Evolutionary conservation across 805 yeast species (phyloP).

Genomic region (Lipomyces sp.): DNA sequence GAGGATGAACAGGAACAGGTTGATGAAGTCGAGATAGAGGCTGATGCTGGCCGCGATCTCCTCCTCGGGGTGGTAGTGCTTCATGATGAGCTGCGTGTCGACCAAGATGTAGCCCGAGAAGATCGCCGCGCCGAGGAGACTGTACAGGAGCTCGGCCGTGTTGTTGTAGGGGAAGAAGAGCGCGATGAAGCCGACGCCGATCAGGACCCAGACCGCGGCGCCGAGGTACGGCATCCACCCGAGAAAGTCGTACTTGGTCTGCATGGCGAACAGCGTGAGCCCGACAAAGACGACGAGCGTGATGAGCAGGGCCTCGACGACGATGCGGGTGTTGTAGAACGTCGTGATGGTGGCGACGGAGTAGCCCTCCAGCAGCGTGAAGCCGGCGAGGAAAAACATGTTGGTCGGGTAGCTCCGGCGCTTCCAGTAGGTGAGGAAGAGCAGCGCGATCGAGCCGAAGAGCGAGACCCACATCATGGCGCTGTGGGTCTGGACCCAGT

Average conservation of each 20-base stretch:
- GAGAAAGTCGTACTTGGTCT: conserved; percentile 70
- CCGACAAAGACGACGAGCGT: conserved; percentile 73
- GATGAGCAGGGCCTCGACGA: conserved; percentile 66
- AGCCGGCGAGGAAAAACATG: conserved; percentile 55
- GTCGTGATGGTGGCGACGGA: conserved; percentile 66
- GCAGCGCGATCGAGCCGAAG: conserved; percentile 58
- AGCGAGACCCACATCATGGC: conserved; percentile 59
- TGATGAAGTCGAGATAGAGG: conserved; percentile 77
- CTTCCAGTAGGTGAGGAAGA: conserved; percentile 61
- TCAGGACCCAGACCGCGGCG: conserved; percentile 60
- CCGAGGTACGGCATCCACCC: conserved; percentile 60
- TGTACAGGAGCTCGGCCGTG: conserved; percentile 62
- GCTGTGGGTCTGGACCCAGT: conserved; percentile 56
- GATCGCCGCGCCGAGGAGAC: conserved; percentile 69
- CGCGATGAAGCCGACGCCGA: conserved; percentile 68
- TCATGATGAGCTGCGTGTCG: conserved; percentile 79
- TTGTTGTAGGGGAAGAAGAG: conserved; percentile 61
- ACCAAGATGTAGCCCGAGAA: conserved; percentile 70
- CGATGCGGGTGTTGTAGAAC: conserved; percentile 57
- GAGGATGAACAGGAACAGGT: conserved; percentile 72
- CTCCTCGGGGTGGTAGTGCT: conserved; percentile 74
- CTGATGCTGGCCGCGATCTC: conserved; percentile 77
- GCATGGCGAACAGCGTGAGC: conserved; percentile 71
- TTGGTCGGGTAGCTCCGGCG: conserved; percentile 70
- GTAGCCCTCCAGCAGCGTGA: conserved; percentile 74